Conservation (phyloP, 768 basidiomycete species). For the Piloderma croceum region DNA sequence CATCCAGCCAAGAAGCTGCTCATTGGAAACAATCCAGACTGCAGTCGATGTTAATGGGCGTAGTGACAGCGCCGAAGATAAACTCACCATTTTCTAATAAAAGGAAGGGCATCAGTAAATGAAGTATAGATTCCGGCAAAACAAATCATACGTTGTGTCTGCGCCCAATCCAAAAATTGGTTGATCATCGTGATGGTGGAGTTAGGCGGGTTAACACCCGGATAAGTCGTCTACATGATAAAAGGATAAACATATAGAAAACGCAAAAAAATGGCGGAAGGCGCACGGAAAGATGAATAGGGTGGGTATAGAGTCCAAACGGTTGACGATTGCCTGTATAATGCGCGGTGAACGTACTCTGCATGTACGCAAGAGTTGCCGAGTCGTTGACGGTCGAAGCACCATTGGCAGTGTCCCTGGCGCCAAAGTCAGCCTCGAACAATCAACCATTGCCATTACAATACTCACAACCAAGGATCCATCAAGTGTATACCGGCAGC, state of each 20-base stretch:
- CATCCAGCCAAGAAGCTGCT: conserved; percentile 72
- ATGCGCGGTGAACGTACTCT: conserved; percentile 67
- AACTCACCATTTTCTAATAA: conserved; percentile 50
- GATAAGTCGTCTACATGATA: conserved; percentile 43
- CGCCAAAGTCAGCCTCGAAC: background rate
- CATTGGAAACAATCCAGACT: conserved; percentile 73
- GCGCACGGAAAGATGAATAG: conserved; percentile 64
- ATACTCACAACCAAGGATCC: conserved; percentile 75
- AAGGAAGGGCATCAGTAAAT: too few relatives aligned
- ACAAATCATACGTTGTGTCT: too few relatives aligned
- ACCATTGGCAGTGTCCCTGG: conserved; percentile 53
- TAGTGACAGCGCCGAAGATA: background rate
- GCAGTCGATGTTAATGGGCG: background rate
- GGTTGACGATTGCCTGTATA: conserved; percentile 74
- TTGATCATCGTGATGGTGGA: conserved; percentile 74
- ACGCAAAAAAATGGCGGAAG: background rate
- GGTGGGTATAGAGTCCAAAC: conserved; percentile 77
- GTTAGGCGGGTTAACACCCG: conserved; percentile 46
- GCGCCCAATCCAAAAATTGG: conserved; percentile 76
- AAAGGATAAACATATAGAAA: conserved; percentile 4
- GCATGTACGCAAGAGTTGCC: conserved; percentile 66
- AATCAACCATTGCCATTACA: background rate
- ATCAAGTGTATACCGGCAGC: conserved; percentile 59
- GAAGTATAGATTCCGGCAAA: too few relatives aligned
- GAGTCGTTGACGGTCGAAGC: conserved; percentile 44